Conservation (phyloP, 176 grass and related monocot genomes). For the Phoenix dactylifera region DNA sequence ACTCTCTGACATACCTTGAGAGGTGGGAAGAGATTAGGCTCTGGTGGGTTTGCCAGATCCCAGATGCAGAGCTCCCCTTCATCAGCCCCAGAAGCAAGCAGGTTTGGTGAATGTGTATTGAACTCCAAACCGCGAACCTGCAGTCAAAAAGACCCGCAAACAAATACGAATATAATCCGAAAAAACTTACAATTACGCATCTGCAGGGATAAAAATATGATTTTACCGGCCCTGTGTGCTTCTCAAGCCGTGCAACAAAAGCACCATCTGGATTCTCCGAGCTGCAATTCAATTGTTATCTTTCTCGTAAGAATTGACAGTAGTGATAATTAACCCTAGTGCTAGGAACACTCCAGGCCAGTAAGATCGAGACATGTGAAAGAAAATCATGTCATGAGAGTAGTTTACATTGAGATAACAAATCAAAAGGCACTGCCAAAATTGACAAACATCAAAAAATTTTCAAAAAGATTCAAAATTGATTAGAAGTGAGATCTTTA, state of each 20-base stretch:
- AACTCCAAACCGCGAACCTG: slow-evolving; percentile 94
- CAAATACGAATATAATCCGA: slow-evolving; percentile 11
- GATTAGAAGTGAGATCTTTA: background rate
- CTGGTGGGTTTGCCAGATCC: slow-evolving; percentile 76
- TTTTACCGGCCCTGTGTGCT: slow-evolving; percentile 79
- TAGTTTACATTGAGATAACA: background rate
- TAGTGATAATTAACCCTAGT: too few relatives aligned
- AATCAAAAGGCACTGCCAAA: background rate
- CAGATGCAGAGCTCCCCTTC: slow-evolving; percentile 89
- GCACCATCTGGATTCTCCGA: slow-evolving; percentile 54
- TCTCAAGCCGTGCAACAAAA: slow-evolving; percentile 82
- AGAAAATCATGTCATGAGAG: too few relatives aligned
- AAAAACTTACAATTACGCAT: background rate
- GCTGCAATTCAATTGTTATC: slow-evolving; percentile 28
- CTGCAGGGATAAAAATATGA: background rate
- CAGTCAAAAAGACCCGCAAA: slow-evolving; percentile 7
- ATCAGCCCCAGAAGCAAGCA: slow-evolving; percentile 82
- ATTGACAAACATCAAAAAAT: background rate
- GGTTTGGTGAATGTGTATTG: slow-evolving; percentile 52
- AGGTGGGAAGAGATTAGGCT: slow-evolving; percentile 59
- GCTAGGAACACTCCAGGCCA: too few relatives aligned
- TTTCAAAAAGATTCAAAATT: background rate
- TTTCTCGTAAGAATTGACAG: too few relatives aligned
- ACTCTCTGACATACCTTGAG: slow-evolving; percentile 45
- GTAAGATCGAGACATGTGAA: background rate